A percentile compares a stretch with the other conserved stretches of the same genome.
Evolutionary conservation across 176 grass and related monocot species (phyloP).

Genomic region (Tillandsia leiboldiana): DNA sequence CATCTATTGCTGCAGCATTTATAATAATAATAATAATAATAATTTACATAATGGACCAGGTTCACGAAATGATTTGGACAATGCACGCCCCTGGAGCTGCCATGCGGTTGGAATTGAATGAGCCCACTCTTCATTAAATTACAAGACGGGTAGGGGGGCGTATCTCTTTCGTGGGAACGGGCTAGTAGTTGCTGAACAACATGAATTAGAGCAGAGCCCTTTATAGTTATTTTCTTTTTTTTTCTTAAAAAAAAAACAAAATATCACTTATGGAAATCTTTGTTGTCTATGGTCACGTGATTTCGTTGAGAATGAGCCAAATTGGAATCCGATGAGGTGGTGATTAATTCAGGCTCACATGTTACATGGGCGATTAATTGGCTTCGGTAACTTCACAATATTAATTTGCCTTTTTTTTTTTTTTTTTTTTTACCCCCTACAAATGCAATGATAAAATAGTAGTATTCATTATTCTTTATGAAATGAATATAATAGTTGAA

Average conservation of each 20-base stretch:
- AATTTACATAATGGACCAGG: not conserved
- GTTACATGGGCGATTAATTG: not conserved
- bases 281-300: not conserved
- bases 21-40: not conserved
- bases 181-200: not conserved
- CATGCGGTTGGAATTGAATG: constrained; percentile 1
- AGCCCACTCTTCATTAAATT: not conserved
- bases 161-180: not conserved
- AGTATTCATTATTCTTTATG: too few relatives aligned
- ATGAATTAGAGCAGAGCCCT: not conserved
- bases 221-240: not conserved
- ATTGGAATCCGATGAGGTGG: not conserved
- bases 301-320: not conserved
- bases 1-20: too few relatives aligned
- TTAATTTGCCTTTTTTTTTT: too few relatives aligned
- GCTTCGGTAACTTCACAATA: not conserved
- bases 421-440: not conserved
- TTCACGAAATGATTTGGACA: not conserved
- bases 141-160: not conserved
- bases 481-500: too few relatives aligned
- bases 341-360: not conserved
- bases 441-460: not conserved
- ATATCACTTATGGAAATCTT: not conserved
- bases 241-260: not conserved
- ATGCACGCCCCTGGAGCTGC: not conserved